Evolutionary conservation across 2,329 filamentous ascomycete species (phyloP).

Genomic region (Claviceps monticola): DNA sequence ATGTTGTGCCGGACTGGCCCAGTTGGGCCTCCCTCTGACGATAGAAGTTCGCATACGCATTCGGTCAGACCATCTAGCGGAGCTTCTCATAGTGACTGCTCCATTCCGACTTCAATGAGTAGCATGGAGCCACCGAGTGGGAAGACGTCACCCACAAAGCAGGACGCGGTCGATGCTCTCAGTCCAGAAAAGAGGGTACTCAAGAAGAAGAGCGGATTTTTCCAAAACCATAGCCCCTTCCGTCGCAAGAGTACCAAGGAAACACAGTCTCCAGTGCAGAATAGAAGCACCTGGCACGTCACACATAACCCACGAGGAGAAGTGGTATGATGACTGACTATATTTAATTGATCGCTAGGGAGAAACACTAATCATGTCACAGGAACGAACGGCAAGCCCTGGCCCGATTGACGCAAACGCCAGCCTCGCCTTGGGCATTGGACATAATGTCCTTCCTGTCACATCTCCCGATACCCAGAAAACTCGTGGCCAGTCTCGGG

Average conservation of each 20-base stretch:
- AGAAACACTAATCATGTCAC: constrained; percentile 7
- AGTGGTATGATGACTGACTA: constrained; percentile 1
- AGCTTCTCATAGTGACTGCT: constrained; percentile 83
- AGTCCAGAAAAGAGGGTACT: constrained; percentile 52
- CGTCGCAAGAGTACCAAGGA: constrained; percentile 82
- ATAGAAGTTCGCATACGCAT: constrained; percentile 37
- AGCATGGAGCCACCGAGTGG: constrained; percentile 69
- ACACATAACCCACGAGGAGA: constrained; percentile 12
- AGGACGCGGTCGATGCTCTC: constrained; percentile 31
- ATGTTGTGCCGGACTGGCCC: constrained; percentile 79
- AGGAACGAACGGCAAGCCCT: constrained; percentile 47
- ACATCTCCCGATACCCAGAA: constrained; percentile 56
- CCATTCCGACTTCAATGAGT: constrained; percentile 76
- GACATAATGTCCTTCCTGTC: constrained; percentile 92
- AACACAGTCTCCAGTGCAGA: constrained; percentile 25
- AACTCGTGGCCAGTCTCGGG: constrained; percentile 15
- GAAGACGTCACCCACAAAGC: constrained; percentile 62
- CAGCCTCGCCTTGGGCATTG: constrained; percentile 84
- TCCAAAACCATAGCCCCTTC: constrained; percentile 87
- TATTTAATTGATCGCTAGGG: not conserved
- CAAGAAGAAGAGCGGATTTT: constrained; percentile 71
- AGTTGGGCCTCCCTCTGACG: constrained; percentile 44
- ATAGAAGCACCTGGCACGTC: constrained; percentile 47
- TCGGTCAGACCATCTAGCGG: constrained; percentile 66
- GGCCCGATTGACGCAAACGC: constrained; percentile 85